phyloP scores from a whole-genome alignment of 306 rosid genomes.

The Macrotyloma uniflorum region DNA sequence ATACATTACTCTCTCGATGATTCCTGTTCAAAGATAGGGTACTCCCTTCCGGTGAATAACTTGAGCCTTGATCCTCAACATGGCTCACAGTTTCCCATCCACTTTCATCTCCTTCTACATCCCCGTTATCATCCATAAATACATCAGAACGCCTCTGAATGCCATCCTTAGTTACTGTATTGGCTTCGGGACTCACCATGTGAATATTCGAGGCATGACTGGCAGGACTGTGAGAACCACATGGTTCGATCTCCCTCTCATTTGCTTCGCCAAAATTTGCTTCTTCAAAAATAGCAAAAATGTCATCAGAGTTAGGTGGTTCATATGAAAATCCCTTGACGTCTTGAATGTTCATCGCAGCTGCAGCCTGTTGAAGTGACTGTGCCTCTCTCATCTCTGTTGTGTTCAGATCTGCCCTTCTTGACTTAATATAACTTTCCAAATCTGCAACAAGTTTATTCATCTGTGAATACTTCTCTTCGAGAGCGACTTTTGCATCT shows the following conservation, averaged over 20 bases:
- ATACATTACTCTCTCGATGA: slow-evolving; percentile 57
- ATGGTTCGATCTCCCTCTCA: slow-evolving; percentile 80
- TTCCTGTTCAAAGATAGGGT: slow-evolving; percentile 63
- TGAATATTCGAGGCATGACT: slow-evolving; percentile 75
- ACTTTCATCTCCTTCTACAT: slow-evolving; percentile 88
- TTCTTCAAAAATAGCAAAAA: slow-evolving; percentile 77
- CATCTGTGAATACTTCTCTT: slow-evolving; percentile 85
- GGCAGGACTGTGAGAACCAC: slow-evolving; percentile 68
- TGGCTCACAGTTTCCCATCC: slow-evolving; percentile 99
- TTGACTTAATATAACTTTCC: slow-evolving; percentile 57
- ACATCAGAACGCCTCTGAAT: slow-evolving; percentile 53
- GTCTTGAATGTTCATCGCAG: slow-evolving; percentile 80
- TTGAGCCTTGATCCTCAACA: slow-evolving; percentile 84
- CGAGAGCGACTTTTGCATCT: slow-evolving; percentile 96
- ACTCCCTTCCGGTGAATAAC: slow-evolving; percentile 82
- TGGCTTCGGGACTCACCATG: slow-evolving; percentile 74
- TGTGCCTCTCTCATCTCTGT: slow-evolving; percentile 72
- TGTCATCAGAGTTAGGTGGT: slow-evolving; percentile 76
- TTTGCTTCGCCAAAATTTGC: slow-evolving; percentile 63
- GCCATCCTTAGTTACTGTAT: slow-evolving; percentile 41
- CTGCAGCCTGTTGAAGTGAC: slow-evolving; percentile 65
- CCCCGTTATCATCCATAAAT: slow-evolving; percentile 66
- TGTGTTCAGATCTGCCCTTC: slow-evolving; percentile 46
- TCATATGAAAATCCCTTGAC: slow-evolving; percentile 74
- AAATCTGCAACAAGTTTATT: slow-evolving; percentile 82